These are phyloP conservation scores for Fusarium torulosum DNA, from an alignment of 2,329 filamentous ascomycete species.

Conservation along the genomic window DNA sequence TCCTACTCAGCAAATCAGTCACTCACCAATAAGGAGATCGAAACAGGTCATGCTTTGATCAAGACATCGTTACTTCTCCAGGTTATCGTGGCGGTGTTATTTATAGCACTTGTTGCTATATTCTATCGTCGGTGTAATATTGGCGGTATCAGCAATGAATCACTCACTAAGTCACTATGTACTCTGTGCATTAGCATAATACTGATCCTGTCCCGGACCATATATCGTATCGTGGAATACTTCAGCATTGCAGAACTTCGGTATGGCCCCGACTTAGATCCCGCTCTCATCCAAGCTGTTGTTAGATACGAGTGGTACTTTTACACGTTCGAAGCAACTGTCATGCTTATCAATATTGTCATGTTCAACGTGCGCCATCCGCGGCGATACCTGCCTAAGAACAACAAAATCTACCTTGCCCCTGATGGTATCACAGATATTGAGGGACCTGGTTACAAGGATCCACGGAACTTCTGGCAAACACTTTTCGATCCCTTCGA, in stretches of 20 bases:
- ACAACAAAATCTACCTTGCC: conserved; percentile 63
- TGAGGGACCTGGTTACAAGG: conserved; percentile 62
- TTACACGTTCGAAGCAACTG: conserved; percentile 66
- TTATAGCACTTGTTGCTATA: conserved; percentile 60
- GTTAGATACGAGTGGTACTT: conserved; percentile 71
- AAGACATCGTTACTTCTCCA: conserved; percentile 68
- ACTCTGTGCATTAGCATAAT: conserved; percentile 65
- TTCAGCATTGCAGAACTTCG: conserved; percentile 62
- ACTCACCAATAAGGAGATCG: conserved; percentile 54
- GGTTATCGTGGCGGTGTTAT: conserved; percentile 63
- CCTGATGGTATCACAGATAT: conserved; percentile 64
- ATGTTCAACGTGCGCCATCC: conserved; percentile 66
- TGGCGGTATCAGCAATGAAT: conserved; percentile 52
- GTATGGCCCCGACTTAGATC: conserved; percentile 55
- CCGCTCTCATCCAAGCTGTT: conserved; percentile 56
- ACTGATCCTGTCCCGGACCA: conserved; percentile 65
- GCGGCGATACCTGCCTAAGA: conserved; percentile 62
- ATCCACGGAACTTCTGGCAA: conserved; percentile 58
- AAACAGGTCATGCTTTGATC: conserved; percentile 60
- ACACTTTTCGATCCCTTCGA: conserved; percentile 60
- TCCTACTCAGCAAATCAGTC: conserved; percentile 61
- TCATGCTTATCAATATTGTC: conserved; percentile 65
- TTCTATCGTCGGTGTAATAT: conserved; percentile 62
- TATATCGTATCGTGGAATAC: conserved; percentile 71
- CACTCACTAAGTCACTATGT: conserved; percentile 55